A percentile compares a stretch with the other conserved stretches of the same genome.
These are phyloP conservation scores for Gaertneriomyces semiglobifer DNA, from an alignment of 192 early-diverging fungal genomes.

Conservation along the genomic window DNA sequence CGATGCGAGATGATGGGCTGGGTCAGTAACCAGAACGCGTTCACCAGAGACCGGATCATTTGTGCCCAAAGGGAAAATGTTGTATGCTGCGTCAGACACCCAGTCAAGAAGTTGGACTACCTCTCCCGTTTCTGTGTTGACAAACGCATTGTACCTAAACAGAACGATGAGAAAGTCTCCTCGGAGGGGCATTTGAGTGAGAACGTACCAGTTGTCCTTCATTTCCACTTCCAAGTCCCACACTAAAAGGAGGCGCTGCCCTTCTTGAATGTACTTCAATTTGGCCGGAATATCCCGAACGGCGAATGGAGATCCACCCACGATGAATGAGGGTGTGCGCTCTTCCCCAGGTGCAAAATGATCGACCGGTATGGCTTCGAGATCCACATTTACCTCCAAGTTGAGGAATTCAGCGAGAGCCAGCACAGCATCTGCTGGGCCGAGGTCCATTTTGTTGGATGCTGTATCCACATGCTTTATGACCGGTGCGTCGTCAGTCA, in stretches of 20 bases:
- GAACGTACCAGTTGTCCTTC: constrained; percentile 65
- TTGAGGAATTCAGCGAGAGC: constrained; percentile 61
- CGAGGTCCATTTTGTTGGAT: constrained; percentile 31
- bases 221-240: constrained; percentile 82
- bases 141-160: constrained; percentile 45
- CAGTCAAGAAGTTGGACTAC: constrained; percentile 79
- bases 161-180: not conserved
- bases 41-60: constrained; percentile 74
- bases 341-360: constrained; percentile 23
- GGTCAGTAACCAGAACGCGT: constrained; percentile 52
- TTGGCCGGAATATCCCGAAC: constrained; percentile 52
- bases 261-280: constrained; percentile 64
- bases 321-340: constrained; percentile 49
- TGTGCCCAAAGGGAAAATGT: constrained; percentile 73
- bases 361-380: constrained; percentile 27
- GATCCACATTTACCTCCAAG: constrained; percentile 34
- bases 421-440: constrained; percentile 55
- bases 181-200: constrained; percentile 39
- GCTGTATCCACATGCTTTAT: not conserved
- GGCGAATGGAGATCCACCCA: constrained; percentile 37
- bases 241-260: constrained; percentile 57
- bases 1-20: constrained; percentile 54
- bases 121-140: constrained; percentile 57
- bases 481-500: not conserved
- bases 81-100: constrained; percentile 74